phyloP scores from a whole-genome alignment of 2,329 filamentous ascomycete species.

The Botrytis medusae region DNA sequence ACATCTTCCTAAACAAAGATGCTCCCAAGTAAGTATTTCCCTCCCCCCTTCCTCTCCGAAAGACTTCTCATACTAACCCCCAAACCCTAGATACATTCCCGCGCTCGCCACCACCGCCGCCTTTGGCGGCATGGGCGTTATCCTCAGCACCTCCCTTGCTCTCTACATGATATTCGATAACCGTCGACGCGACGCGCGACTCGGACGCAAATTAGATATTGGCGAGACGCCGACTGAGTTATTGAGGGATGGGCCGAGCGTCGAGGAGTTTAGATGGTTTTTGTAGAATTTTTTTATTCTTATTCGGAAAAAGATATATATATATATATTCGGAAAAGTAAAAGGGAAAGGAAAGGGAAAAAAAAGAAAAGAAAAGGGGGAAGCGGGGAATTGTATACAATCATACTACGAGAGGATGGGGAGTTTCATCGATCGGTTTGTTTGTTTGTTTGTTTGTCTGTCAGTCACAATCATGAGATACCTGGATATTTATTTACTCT shows the following conservation, averaged over 20 bases:
- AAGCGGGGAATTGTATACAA: too few species aligned
- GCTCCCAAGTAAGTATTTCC: conserved; percentile 53
- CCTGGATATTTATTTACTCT: too few species aligned
- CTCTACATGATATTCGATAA: conserved; percentile 61
- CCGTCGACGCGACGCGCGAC: conserved; percentile 32
- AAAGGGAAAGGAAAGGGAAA: neutral
- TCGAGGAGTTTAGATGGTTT: conserved; percentile 59
- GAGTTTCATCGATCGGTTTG: too few species aligned
- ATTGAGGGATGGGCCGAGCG: conserved; percentile 54
- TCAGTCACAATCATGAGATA: too few species aligned
- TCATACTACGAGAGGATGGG: too few species aligned
- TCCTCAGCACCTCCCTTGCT: conserved; percentile 56
- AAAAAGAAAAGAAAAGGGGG: neutral
- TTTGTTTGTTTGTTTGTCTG: too few species aligned
- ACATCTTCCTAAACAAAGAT: conserved; percentile 66
- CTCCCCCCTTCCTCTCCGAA: conserved; percentile 57
- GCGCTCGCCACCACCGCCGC: conserved; percentile 64
- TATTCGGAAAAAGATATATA: too few species aligned
- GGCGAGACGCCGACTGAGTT: conserved; percentile 56
- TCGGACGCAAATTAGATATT: conserved; percentile 35
- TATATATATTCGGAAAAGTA: too few species aligned
- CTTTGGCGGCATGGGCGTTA: conserved; percentile 61
- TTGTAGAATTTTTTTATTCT: conserved; percentile 39
- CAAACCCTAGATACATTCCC: conserved; percentile 50
- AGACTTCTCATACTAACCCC: conserved; percentile 39